Conservation (phyloP, 2,329 filamentous ascomycete genomes). For the Daldinia sp. region DNA sequence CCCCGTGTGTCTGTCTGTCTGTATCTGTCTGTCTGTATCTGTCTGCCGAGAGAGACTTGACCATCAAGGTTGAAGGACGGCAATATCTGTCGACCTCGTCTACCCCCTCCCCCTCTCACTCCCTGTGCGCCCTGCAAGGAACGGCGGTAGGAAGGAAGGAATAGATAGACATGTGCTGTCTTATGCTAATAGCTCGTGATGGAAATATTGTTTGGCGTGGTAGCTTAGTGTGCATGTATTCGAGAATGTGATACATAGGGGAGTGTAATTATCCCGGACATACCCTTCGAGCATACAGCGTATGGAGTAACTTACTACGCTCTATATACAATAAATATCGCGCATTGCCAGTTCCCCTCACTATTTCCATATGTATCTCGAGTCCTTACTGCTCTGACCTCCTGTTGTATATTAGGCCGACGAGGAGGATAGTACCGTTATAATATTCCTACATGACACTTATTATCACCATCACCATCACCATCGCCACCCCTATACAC, state of each 20-base stretch:
- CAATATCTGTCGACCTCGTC: not conserved
- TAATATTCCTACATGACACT: not conserved
- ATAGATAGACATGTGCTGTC: not conserved
- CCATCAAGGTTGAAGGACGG: constrained; percentile 29
- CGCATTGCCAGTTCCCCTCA: too few species aligned
- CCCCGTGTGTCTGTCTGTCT: too few species aligned
- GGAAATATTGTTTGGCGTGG: not conserved
- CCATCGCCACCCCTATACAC: not conserved
- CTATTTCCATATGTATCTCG: too few species aligned
- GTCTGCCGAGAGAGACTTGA: constrained; percentile 16
- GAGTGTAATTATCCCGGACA: not conserved
- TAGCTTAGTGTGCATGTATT: not conserved
- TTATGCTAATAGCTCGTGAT: not conserved
- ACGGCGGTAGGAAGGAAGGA: not conserved
- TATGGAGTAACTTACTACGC: not conserved
- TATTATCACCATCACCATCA: not conserved
- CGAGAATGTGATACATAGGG: not conserved
- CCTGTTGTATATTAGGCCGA: not conserved
- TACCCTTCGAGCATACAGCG: not conserved
- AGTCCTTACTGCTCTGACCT: not conserved
- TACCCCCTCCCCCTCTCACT: not conserved
- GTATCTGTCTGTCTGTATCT: not conserved
- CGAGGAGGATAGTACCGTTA: not conserved
- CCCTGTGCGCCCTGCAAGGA: not conserved
- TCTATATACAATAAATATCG: not conserved